Evolutionary conservation across 2,329 filamentous ascomycete genomes (phyloP), one percentile per base, ranked within the genome.

Genomic region (Paramyrothecium roridum): DNA sequence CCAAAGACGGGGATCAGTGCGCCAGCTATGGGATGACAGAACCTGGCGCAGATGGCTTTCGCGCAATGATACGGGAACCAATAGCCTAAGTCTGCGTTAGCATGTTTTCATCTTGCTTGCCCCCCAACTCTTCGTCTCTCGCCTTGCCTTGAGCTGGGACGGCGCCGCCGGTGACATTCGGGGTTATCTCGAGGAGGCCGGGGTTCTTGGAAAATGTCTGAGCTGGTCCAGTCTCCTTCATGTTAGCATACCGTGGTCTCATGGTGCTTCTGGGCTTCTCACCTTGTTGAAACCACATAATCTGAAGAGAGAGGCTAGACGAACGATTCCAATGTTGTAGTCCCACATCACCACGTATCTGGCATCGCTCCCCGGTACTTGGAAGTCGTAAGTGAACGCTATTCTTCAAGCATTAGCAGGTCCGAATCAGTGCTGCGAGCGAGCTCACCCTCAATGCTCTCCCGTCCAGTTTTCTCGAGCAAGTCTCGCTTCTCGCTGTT

Each of bases 221-320:
- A 8, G 88, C 90, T 2, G 93, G 93, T 20, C 88, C 89, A 1
- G 93, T 97, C 93, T 97, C 64, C 51, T 49, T 40, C 22, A 10
- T 7, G 37, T 46, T 47, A 53, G 17, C 47, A 52, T 49, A n/a
- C 19, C n/a, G n/a, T n/a, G 20, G 3, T n/a, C 34, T n/a, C 47
- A 48, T 48, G 26, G 33, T 19, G 12, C 8, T 30, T 51, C 49
- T 4, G 13, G 22, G 34, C 40, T 65, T 53, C 58, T 67, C 69
- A 92, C 93, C 85, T 99, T 99, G 60, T 88, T 83, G 67, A 93
- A 93, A 60, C 88, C 86, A 69, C 87, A 88, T 61, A 90, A 92
- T 71, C 96, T 96, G 81, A 98, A 98, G 68, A 98, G 90, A 26
- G 92, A 89, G 2, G 93, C 97, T 73, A 96, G 96, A 58, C 93